These are phyloP conservation scores for Torrubiella hemipterigena DNA, from an alignment of 2,329 filamentous ascomycete genomes.

Conservation along the genomic window DNA sequence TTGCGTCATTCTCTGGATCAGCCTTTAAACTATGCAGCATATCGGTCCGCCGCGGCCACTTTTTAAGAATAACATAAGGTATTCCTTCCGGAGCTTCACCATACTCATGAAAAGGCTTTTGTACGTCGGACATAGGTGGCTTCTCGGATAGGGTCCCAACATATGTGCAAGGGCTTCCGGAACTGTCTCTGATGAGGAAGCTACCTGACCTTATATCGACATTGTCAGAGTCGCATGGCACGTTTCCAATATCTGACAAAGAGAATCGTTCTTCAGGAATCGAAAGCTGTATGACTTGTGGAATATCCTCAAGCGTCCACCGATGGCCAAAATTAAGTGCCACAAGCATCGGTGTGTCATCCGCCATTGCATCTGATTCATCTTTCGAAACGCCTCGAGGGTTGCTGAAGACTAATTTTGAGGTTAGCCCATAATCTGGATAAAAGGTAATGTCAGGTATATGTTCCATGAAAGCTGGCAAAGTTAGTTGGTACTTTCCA, in stretches of 20 bases:
- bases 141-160: constrained; percentile 27
- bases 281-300: constrained; percentile 31
- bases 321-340: constrained; percentile 36
- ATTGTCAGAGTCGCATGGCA: constrained; percentile 13
- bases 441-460: constrained; percentile 26
- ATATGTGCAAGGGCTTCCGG: constrained; percentile 26
- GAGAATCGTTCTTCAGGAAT: constrained; percentile 13
- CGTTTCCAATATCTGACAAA: constrained; percentile 17
- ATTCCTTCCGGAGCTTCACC: constrained; percentile 27
- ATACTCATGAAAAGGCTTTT: constrained; percentile 21
- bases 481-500: constrained; percentile 26
- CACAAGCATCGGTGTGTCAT: constrained; percentile 35
- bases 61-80: constrained; percentile 35
- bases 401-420: constrained; percentile 16
- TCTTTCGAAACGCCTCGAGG: constrained; percentile 9
- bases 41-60: constrained; percentile 44
- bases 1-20: constrained; percentile 6
- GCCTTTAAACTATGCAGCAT: constrained; percentile 35
- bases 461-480: constrained; percentile 29
- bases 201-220: constrained; percentile 10
- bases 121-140: constrained; percentile 27
- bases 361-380: constrained; percentile 12
- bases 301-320: constrained; percentile 22
- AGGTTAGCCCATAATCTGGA: constrained; percentile 22
- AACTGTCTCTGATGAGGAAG: constrained; percentile 28